Percentiles rank a stretch among this genome's conserved stretches.
Conservation (phyloP, 2,329 filamentous ascomycete species). For the Calonectria hawksworthii region DNA sequence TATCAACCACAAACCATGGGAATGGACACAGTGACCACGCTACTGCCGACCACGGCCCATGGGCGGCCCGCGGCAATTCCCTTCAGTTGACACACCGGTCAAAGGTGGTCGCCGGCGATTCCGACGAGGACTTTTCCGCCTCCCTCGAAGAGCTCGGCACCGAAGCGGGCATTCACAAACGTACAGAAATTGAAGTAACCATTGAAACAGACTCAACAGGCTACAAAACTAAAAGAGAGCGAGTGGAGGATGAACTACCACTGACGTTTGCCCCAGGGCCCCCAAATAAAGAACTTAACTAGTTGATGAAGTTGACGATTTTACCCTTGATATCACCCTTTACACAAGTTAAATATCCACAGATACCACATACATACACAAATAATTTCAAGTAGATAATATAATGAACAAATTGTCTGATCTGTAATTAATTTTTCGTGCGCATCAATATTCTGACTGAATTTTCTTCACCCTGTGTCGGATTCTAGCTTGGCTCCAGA, state of each 20-base stretch:
- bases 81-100: neutral
- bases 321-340: neutral
- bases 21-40: neutral
- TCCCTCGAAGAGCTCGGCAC: neutral
- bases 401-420: neutral
- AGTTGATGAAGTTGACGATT: neutral
- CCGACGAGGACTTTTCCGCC: neutral
- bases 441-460: neutral
- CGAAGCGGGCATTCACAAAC: neutral
- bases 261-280: neutral
- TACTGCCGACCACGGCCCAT: neutral
- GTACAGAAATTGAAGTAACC: neutral
- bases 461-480: neutral
- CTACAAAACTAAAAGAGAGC: neutral
- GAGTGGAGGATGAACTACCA: neutral
- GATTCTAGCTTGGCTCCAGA: neutral
- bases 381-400: neutral
- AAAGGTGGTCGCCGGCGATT: neutral
- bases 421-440: too few relatives aligned
- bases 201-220: neutral
- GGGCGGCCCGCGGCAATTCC: neutral
- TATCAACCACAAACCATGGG: neutral
- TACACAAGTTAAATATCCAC: neutral
- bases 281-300: neutral
- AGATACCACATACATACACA: neutral